These are phyloP conservation scores for Centaurea solstitialis DNA, from an alignment of 129 eudicot genomes.

Conservation along the genomic window DNA sequence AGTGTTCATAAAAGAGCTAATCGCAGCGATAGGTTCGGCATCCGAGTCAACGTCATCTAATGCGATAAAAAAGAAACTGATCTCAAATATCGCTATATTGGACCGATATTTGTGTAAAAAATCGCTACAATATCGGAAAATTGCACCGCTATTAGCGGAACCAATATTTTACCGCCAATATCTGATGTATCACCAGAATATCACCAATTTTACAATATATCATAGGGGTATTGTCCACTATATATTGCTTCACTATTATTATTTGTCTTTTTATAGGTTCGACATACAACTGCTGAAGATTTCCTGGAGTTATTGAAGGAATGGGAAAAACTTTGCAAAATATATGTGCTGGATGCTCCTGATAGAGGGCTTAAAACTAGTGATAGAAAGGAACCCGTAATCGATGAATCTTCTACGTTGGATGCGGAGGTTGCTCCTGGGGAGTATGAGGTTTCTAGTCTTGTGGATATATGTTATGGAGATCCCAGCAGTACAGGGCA, in stretches of 20 bases:
- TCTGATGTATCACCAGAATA: no score
- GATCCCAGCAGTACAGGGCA: constrained; percentile 61
- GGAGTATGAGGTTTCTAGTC: constrained; percentile 68
- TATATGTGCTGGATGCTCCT: constrained; percentile 38
- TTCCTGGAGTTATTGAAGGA: constrained; percentile 71
- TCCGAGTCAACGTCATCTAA: no score
- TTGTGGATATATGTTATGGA: constrained; percentile 83
- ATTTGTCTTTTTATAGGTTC: constrained; percentile 46
- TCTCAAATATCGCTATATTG: no score
- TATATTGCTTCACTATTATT: not conserved
- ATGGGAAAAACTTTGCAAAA: constrained; percentile 77
- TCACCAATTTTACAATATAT: no score
- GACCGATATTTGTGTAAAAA: no score
- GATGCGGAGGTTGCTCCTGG: constrained; percentile 44
- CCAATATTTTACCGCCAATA: no score
- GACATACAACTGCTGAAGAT: constrained; percentile 75
- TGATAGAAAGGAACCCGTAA: constrained; percentile 18
- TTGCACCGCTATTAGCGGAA: no score
- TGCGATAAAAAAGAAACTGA: no score
- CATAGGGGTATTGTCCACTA: not conserved
- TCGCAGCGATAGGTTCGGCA: no score
- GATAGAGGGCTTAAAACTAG: constrained; percentile 30
- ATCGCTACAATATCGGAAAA: no score
- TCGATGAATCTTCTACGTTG: constrained; percentile 18
- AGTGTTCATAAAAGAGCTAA: no score